Base-by-base conservation (phyloP, 2,329 filamentous ascomycete species). In the Claviceps fusiformis region DNA sequence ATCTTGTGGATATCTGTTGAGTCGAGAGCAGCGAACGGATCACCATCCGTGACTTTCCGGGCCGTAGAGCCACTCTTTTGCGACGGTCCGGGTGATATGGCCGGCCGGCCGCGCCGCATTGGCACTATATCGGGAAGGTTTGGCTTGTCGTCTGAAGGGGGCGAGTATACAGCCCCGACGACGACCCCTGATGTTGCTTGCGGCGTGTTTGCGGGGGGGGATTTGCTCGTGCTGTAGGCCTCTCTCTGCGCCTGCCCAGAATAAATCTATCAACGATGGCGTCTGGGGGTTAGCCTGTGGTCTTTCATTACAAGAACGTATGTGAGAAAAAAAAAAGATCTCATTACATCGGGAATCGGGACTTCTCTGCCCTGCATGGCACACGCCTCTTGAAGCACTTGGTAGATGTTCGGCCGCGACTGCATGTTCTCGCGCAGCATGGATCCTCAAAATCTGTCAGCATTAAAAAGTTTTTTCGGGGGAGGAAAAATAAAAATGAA, bases 1-100 rank as follows among this genome's bases (percentile, higher is more conserved):
- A 73, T 73, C 29, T 72, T 63, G 60, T 74, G 61, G 59, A 71
- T 69, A 3, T 62, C 35, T 43, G 68, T 83, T 2, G 85, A 79
- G 67, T 98, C 93, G 31, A 98, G 77, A 0, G 89, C 89, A 19
- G 89, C 89, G 67, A 97, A 98, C 0, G 93, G 93, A 68, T 98
- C 93, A 50, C 80, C 83, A 31, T 78, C 77, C 1, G 83, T 79
- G 46, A 85, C 83, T 59, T 84, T 80, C 61, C 83, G 79, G 0
- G 89, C 33, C 5, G 58, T 86, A 5, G 87, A 62, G 73, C 85
- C 54, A 79, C 80, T 72, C 63, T 58, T 73, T 62, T 62, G 75
- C 31, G 62, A 75, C 31, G 62, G 60, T 31, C 67, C 63, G 24
- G 72, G 71, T 9, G 71, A 67, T 17, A 73, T 64, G 5, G 68